Base-by-base conservation (phyloP, 108 stramenopile species). In the Skeletonema grethae region DNA sequence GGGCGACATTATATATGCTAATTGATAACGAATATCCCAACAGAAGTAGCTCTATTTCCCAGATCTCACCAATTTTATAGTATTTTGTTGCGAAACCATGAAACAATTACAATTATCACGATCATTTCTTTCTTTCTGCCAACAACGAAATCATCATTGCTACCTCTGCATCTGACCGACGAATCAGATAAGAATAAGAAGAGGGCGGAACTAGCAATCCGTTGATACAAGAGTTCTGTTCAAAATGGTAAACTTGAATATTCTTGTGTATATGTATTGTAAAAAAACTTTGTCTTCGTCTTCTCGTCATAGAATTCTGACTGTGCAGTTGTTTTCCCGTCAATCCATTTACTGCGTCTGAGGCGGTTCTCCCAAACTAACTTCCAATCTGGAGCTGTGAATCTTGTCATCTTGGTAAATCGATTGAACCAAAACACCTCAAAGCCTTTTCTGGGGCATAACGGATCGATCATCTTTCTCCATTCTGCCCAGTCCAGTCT, bases 401-500 rank as follows among this genome's bases (percentile, higher is more conserved):
- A 84, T 22, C 65, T 28, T 4, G 75, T 76, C 24, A 24, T 59
- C 48, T 73, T 77, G n/a, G 66, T 75, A 28, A 80, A 72, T 50
- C 55, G 35, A 66, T 84, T 84, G 46, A 61, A 84, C 70, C 79
- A 81, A 69, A 63, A 84, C 41, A 63, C 24, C 56, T 84, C 76
- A 24, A 67, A 72, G 18, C 77, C 67, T 39, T 61, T 72, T 25
- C 69, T 64, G 28, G 63, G 67, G 38, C 79, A 80, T 36, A 67
- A 56, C 8, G 69, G 61, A 57, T 85, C 77, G 24, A 58, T 31
- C 62, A 70, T 69, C 39, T 71, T 80, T 24, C 72, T 60, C 84
- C 84, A 85, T 32, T 85, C 84, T 57, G 57, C 84, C 77, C 73
- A 85, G 30, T 82, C 78, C 13, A 64, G 45, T 22, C 72, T 41